phyloP scores from a whole-genome alignment of 257 asterid genomes.

The Fraxinus quadrangulata region DNA sequence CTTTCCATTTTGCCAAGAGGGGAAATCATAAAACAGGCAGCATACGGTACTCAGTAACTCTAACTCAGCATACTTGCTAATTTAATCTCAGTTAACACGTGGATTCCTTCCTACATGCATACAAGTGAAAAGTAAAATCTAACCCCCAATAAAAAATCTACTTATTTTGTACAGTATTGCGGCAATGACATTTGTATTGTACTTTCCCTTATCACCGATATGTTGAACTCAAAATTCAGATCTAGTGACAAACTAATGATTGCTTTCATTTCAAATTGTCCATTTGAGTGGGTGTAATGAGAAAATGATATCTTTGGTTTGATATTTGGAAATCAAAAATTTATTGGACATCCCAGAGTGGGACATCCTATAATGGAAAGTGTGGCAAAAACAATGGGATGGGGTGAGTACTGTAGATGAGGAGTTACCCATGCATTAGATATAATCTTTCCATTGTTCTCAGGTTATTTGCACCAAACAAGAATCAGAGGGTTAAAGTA shows the following conservation, averaged over 20 bases:
- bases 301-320: not conserved
- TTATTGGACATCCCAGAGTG: not conserved
- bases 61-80: not conserved
- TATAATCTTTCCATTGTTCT: conserved; percentile 1
- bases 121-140: not conserved
- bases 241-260: not conserved
- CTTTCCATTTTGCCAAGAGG: conserved; percentile 13
- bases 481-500: conserved; percentile 11
- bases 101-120: not conserved
- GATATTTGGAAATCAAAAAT: not conserved
- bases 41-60: not conserved
- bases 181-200: not conserved
- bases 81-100: not conserved
- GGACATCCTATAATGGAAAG: not conserved
- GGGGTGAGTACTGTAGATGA: not conserved
- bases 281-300: not conserved
- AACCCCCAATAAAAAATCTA: not conserved
- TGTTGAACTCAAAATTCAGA: not conserved
- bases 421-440: conserved; percentile 3
- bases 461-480: not conserved
- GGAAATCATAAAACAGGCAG: conserved; percentile 23
- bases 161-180: no score
- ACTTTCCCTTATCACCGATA: not conserved
- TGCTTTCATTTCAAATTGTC: not conserved
- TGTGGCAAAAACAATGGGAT: not conserved